Evolutionary conservation across 768 basidiomycete genomes (phyloP).

Genomic region (Xerocomellus dryophilus): DNA sequence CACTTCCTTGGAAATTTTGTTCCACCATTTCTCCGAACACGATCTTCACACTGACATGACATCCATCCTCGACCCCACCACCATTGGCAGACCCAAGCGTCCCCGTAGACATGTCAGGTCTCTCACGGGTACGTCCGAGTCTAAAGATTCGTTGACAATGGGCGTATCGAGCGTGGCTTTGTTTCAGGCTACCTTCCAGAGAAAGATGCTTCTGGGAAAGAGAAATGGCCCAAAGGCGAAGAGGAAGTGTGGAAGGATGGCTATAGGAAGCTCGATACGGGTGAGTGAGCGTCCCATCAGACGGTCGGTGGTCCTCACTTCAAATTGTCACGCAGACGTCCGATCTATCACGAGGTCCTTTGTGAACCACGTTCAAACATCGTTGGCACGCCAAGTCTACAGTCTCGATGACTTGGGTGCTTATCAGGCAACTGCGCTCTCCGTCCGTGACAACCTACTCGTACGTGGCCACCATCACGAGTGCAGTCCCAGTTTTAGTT

Average conservation of each 20-base stretch:
- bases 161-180: background rate
- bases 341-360: slow-evolving; percentile 66
- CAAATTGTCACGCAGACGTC: slow-evolving; percentile 43
- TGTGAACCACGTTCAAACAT: slow-evolving; percentile 83
- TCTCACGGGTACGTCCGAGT: slow-evolving; percentile 49
- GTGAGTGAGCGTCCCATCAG: slow-evolving; percentile 32
- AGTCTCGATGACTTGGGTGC: slow-evolving; percentile 85
- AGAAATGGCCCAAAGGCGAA: slow-evolving; percentile 83
- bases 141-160: background rate
- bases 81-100: slow-evolving; percentile 57
- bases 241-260: slow-evolving; percentile 70
- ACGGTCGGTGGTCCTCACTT: slow-evolving; percentile 1
- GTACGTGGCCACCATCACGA: slow-evolving; percentile 38
- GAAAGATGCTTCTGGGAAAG: slow-evolving; percentile 70
- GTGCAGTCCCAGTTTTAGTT: background rate
- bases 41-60: slow-evolving; percentile 42
- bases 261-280: slow-evolving; percentile 54
- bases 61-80: slow-evolving; percentile 59
- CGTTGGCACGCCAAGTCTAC: slow-evolving; percentile 86
- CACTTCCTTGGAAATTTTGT: background rate
- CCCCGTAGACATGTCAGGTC: slow-evolving; percentile 65
- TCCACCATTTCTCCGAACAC: background rate
- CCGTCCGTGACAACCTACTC: slow-evolving; percentile 84
- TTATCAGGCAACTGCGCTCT: slow-evolving; percentile 88
- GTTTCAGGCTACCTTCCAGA: slow-evolving; percentile 72